A percentile compares a stretch with the other conserved stretches of the same genome.
phyloP scores from a whole-genome alignment of 2,329 filamentous ascomycete genomes.

The Apiospora koreana region DNA sequence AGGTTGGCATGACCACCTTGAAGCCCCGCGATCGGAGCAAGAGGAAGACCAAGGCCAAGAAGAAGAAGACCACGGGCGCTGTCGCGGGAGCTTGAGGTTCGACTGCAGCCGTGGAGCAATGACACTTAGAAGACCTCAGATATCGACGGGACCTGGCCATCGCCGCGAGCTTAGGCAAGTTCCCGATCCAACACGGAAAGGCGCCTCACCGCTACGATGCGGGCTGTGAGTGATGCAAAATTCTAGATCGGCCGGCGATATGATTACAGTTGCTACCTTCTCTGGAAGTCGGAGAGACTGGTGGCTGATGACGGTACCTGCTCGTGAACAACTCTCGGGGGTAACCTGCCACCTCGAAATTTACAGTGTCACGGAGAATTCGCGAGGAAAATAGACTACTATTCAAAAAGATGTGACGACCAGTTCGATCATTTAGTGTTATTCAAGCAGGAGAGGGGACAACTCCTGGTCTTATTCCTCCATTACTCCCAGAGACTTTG shows the following conservation, averaged over 20 bases:
- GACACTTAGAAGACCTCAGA: background rate
- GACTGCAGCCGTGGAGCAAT: background rate
- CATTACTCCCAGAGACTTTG: background rate
- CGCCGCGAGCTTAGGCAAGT: background rate
- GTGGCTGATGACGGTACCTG: background rate
- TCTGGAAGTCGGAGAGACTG: background rate
- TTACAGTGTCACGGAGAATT: too few relatives aligned
- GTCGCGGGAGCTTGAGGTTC: background rate
- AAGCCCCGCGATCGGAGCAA: constrained; percentile 94
- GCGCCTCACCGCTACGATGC: background rate
- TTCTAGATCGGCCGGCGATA: background rate
- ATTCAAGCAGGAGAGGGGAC: background rate
- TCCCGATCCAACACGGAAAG: background rate
- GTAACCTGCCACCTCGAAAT: background rate
- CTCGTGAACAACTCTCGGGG: background rate
- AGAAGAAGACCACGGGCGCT: constrained; percentile 55
- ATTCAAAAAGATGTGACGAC: background rate
- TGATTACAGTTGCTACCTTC: background rate
- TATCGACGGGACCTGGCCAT: background rate
- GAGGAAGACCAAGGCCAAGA: constrained; percentile 78
- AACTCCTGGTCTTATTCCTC: background rate
- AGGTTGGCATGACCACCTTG: constrained; percentile 80
- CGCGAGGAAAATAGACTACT: background rate
- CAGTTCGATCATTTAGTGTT: background rate
- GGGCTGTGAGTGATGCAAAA: background rate